phyloP scores from a whole-genome alignment of 352 stramenopile species.

The Phytopythium delawarense region DNA sequence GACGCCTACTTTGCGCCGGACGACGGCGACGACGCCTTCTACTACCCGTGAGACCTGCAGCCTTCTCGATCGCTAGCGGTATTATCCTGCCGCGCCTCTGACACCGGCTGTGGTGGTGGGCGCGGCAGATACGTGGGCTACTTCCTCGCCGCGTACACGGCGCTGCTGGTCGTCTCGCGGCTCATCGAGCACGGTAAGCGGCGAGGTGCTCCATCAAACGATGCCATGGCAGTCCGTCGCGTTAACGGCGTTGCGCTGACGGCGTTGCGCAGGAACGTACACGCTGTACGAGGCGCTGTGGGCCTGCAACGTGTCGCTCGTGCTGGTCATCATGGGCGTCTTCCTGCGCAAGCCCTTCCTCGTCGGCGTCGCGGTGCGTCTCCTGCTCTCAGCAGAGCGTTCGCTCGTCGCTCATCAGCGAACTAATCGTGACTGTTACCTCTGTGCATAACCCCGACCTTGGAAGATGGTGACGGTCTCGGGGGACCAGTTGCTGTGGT shows the following conservation, averaged over 20 bases:
- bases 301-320: slow-evolving; percentile 77
- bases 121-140: slow-evolving; percentile 36
- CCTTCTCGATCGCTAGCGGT: not conserved
- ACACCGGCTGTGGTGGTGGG: not conserved
- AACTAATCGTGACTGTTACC: not conserved
- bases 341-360: slow-evolving; percentile 81
- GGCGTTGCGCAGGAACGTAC: slow-evolving; percentile 43
- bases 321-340: slow-evolving; percentile 59
- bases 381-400: not conserved
- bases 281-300: slow-evolving; percentile 76
- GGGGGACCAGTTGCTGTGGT: slow-evolving; percentile 93
- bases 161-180: slow-evolving; percentile 43
- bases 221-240: not conserved
- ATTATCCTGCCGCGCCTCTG: not conserved
- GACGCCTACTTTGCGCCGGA: slow-evolving; percentile 43
- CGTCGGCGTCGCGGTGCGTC: slow-evolving; percentile 61
- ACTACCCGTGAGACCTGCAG: slow-evolving; percentile 38
- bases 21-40: slow-evolving; percentile 37
- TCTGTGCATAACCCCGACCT: not conserved
- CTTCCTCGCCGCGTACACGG: slow-evolving; percentile 50
- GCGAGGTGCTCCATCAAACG: not conserved
- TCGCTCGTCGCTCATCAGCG: not conserved
- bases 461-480: slow-evolving; percentile 87
- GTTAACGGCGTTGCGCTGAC: not conserved
- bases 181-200: slow-evolving; percentile 56